Evolutionary conservation across 208 protist genomes (phyloP), one percentile per base, ranked within the genome.

Genomic region (Crithidia sp.): DNA sequence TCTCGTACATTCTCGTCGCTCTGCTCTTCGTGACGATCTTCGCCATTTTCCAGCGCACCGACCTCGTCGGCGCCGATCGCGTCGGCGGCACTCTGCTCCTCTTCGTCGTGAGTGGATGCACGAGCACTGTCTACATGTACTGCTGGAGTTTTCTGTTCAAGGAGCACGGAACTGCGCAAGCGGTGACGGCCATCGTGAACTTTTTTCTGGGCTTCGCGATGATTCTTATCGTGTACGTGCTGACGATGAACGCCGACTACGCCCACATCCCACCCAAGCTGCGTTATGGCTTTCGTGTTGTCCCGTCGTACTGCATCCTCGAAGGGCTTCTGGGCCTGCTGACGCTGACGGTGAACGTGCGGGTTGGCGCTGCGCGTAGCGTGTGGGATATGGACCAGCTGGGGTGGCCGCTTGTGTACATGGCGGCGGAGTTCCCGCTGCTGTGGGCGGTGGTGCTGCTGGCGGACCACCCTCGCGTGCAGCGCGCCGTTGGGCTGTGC

Each of bases 261-360:
- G 50, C 74, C 39, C 47, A 71, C 6, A 69, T 47, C 0, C 56
- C 79, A 6, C 56, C 85, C 7, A 56, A 56, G 16, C 10, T 90
- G 50, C 56, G 68, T 12, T 90, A 44, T 8, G 37, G 68, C 40
- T 86, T 84, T 64, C 81, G 87, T 13, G n/a, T 90, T 14, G 19
- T 92, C n/a, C 62, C 4, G 74, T 76, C 7, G 84, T 85, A 36
- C 56, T 90, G 43, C 88, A 52, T 17, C 81, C 96, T 97, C 75
- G 95, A 98, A 67, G 86, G 97, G 14, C 71, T 93, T 7, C 89
- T 96, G 39, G 85, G 91, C 44, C 79, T 98, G 43, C 76, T 99
- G 7, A 98, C 95, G 19, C 84, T 89, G 44, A 63, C 86, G 7
- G 95, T 99, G 70, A 72, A 58, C 12, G 0, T 67, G 16, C 13